These are phyloP conservation scores for Candida railenensis DNA, from an alignment of 805 yeast genomes.

Conservation along the genomic window DNA sequence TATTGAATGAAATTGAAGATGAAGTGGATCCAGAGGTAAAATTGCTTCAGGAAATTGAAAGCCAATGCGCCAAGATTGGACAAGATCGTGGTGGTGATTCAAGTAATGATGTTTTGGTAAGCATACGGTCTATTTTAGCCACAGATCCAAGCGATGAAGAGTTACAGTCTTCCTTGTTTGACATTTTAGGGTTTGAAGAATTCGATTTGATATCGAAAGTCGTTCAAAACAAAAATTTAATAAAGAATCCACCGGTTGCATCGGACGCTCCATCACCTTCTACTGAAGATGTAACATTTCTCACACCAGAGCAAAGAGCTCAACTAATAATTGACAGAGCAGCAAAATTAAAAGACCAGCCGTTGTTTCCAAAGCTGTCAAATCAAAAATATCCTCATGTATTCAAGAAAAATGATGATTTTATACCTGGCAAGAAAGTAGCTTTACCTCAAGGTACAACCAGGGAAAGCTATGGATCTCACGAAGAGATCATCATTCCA, in stretches of 20 bases:
- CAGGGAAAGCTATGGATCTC: constrained; percentile 54
- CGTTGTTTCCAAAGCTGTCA: constrained; percentile 44
- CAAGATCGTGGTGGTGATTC: constrained; percentile 30
- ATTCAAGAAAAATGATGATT: constrained; percentile 65
- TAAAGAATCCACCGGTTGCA: neutral
- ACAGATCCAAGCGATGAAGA: constrained; percentile 50
- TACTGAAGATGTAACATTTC: constrained; percentile 13
- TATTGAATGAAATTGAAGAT: constrained; percentile 19
- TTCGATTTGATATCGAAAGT: constrained; percentile 73
- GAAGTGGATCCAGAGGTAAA: constrained; percentile 13
- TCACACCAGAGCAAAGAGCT: constrained; percentile 57
- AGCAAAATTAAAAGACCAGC: constrained; percentile 46
- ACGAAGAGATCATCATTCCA: constrained; percentile 87
- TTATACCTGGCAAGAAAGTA: constrained; percentile 77
- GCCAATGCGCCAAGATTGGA: constrained; percentile 34
- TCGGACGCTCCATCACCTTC: neutral
- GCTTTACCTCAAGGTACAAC: constrained; percentile 81
- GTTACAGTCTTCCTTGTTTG: constrained; percentile 71
- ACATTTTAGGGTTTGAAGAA: constrained; percentile 81
- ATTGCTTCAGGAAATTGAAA: constrained; percentile 21
- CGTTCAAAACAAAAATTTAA: constrained; percentile 42
- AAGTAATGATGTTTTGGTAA: constrained; percentile 19
- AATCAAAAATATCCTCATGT: constrained; percentile 81
- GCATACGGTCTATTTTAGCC: constrained; percentile 30
- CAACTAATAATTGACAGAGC: constrained; percentile 52